These are phyloP conservation scores for Pyrenophora seminiperda DNA, from an alignment of 2,329 filamentous ascomycete genomes.

Conservation along the genomic window DNA sequence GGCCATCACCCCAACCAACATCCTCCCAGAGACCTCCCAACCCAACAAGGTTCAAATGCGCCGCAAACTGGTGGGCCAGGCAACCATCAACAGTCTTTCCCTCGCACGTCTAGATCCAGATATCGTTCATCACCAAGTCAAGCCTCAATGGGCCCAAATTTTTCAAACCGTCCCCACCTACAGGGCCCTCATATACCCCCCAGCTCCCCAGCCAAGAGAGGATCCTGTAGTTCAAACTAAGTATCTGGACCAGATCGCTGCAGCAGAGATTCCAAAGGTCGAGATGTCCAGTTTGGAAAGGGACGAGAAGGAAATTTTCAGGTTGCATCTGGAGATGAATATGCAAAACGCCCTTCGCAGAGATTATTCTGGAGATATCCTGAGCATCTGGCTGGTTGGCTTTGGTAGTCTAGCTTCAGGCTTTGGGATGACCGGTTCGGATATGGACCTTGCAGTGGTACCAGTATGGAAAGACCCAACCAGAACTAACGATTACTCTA, in stretches of 20 bases:
- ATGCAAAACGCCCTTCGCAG: conserved; percentile 64
- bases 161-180: conserved; percentile 18
- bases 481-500: conserved; percentile 43
- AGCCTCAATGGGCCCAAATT: neutral
- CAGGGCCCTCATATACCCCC: conserved; percentile 21
- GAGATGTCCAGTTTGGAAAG: conserved; percentile 70
- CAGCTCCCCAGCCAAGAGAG: conserved; percentile 28
- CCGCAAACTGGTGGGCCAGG: conserved; percentile 5
- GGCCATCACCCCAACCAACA: conserved; percentile 12
- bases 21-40: conserved; percentile 1
- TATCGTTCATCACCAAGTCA: conserved; percentile 13
- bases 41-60: conserved; percentile 7
- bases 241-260: conserved; percentile 52
- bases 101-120: neutral
- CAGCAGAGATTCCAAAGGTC: conserved; percentile 59
- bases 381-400: conserved; percentile 70
- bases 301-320: conserved; percentile 72
- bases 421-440: conserved; percentile 84
- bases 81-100: conserved; percentile 1
- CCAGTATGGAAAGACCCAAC: conserved; percentile 56
- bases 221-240: conserved; percentile 44
- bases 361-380: conserved; percentile 54
- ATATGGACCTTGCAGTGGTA: conserved; percentile 85
- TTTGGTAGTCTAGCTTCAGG: conserved; percentile 85
- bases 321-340: conserved; percentile 66